phyloP scores from a whole-genome alignment of 1,284 basidiomycete species.

The Naganishia sp. region DNA sequence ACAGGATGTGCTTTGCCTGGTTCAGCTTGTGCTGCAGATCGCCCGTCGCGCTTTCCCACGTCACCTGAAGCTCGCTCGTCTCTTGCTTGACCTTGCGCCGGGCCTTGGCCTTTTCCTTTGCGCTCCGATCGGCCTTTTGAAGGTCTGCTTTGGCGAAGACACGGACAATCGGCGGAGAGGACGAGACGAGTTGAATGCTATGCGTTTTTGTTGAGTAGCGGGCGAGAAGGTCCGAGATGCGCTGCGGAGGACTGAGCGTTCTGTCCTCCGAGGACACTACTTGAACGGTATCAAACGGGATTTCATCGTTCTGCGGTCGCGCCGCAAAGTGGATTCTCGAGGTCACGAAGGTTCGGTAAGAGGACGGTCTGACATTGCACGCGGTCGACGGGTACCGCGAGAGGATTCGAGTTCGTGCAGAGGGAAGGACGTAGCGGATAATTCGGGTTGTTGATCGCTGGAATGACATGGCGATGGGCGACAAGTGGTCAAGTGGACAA shows the following conservation, averaged over 20 bases:
- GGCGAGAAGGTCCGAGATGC: conserved; percentile 37
- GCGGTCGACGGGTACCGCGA: not conserved
- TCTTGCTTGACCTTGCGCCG: conserved; percentile 41
- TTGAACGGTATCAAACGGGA: conserved; percentile 46
- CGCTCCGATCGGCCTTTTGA: conserved; percentile 20
- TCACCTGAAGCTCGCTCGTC: conserved; percentile 50
- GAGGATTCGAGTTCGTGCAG: not conserved
- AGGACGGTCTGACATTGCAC: not conserved
- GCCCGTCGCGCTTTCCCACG: conserved; percentile 45
- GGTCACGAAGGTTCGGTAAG: conserved; percentile 1
- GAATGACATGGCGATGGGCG: not conserved
- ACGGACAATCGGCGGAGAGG: conserved; percentile 45
- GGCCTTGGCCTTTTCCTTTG: conserved; percentile 38
- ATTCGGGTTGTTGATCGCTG: not conserved
- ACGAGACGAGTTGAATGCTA: conserved; percentile 41
- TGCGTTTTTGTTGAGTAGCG: conserved; percentile 37
- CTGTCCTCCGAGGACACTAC: conserved; percentile 40
- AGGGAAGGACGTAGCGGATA: not conserved
- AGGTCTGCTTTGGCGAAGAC: conserved; percentile 38
- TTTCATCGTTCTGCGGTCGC: conserved; percentile 31
- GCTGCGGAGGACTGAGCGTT: conserved; percentile 37
- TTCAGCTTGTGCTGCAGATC: conserved; percentile 48
- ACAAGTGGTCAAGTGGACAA: not conserved
- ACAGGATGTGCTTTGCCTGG: conserved; percentile 39
- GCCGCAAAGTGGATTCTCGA: not conserved